A percentile compares a stretch with the other conserved stretches of the same genome.
Evolutionary conservation across 371 early-diverging fungal genomes (phyloP).

Genomic region (Lichtheimia corymbifera): DNA sequence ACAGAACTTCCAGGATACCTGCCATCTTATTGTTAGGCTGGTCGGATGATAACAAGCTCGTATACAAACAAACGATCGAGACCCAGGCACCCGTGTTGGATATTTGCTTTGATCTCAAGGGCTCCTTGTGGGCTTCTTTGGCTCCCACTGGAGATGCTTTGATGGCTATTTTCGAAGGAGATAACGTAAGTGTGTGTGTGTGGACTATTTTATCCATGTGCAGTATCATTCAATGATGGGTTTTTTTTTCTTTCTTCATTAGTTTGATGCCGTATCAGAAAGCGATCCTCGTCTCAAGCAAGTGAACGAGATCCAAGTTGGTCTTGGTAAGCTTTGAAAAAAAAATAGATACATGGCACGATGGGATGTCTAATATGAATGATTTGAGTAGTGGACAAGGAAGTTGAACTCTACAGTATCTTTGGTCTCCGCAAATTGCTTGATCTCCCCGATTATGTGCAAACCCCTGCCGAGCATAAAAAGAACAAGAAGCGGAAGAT

Average conservation of each 20-base stretch:
- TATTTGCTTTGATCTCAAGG: slow-evolving; percentile 29
- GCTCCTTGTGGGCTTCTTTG: slow-evolving; percentile 34
- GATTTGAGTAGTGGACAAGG: slow-evolving; percentile 24
- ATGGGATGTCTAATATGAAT: background rate
- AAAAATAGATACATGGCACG: background rate
- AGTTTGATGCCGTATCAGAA: slow-evolving; percentile 19
- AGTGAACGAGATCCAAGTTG: slow-evolving; percentile 43
- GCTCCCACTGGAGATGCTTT: slow-evolving; percentile 25
- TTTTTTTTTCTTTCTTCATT: background rate
- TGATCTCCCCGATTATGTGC: slow-evolving; percentile 37
- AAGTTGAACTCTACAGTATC: slow-evolving; percentile 53
- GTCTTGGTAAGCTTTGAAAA: slow-evolving; percentile 22
- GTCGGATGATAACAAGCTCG: slow-evolving; percentile 22
- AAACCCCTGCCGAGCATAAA: slow-evolving; percentile 20
- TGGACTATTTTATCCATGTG: too few species aligned
- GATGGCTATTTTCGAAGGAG: slow-evolving; percentile 16
- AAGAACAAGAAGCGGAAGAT: slow-evolving; percentile 40
- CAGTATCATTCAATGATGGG: too few species aligned
- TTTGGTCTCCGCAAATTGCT: slow-evolving; percentile 59
- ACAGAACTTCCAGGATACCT: slow-evolving; percentile 18
- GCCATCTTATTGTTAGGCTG: slow-evolving; percentile 38
- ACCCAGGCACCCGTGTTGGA: slow-evolving; percentile 30
- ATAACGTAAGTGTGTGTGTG: slow-evolving; percentile 8
- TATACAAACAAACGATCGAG: slow-evolving; percentile 30
- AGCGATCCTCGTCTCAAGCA: slow-evolving; percentile 34